Percentiles rank a stretch among this genome's conserved stretches.
Conservation (phyloP, 768 basidiomycete species). For the Phanerochaete sordida region DNA sequence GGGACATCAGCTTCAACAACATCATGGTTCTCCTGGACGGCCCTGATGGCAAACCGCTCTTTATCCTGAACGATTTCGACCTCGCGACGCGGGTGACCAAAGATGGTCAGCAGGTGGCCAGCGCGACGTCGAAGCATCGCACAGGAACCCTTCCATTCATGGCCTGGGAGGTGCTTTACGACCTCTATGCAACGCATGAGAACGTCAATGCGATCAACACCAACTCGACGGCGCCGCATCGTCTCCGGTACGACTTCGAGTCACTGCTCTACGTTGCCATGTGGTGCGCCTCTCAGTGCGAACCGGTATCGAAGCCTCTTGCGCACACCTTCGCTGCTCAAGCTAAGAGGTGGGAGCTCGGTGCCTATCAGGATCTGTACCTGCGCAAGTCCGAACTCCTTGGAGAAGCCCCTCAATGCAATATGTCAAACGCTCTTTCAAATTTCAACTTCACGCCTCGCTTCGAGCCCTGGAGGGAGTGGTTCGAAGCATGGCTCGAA, state of each 20-base stretch:
- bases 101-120: neutral
- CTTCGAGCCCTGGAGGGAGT: no score
- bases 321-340: no score
- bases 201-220: neutral
- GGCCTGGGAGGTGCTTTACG: neutral
- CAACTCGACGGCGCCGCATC: neutral
- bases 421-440: no score
- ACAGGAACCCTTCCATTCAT: conserved; percentile 3
- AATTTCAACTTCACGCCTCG: no score
- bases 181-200: neutral
- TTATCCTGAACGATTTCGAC: conserved; percentile 7
- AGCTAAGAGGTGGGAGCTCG: no score
- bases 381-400: no score
- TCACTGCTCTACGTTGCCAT: neutral
- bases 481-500: no score
- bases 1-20: conserved; percentile 6
- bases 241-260: neutral
- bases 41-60: neutral
- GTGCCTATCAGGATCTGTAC: no score
- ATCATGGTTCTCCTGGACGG: conserved; percentile 4
- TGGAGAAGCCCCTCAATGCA: no score
- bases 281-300: no score
- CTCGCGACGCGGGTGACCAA: neutral
- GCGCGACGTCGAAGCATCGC: neutral
- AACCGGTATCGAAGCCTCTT: no score